A percentile compares a stretch with the other conserved stretches of the same genome.
Evolutionary conservation across 768 basidiomycete genomes (phyloP).

Genomic region (Dacryopinax spathularia): DNA sequence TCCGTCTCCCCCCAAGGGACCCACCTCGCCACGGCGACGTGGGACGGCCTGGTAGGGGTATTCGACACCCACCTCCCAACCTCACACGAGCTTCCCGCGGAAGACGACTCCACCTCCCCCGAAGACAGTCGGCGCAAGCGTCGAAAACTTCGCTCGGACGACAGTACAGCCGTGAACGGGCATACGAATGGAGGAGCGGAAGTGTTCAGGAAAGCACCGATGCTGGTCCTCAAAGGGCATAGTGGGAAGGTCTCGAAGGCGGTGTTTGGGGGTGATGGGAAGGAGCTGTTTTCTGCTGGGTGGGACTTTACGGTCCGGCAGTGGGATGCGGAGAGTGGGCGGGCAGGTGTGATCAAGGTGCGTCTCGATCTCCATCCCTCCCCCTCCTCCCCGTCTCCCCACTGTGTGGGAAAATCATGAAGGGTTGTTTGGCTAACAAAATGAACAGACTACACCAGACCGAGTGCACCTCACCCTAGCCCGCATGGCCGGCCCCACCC

Average conservation of each 20-base stretch:
- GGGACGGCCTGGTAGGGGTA: constrained; percentile 75
- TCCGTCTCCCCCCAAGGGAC: constrained; percentile 39
- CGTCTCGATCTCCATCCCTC: constrained; percentile 7
- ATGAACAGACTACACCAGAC: neutral
- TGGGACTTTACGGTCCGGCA: constrained; percentile 80
- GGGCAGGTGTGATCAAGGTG: constrained; percentile 23
- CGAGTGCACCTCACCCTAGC: neutral
- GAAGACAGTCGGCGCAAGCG: constrained; percentile 47
- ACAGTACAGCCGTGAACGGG: constrained; percentile 19
- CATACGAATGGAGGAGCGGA: constrained; percentile 37
- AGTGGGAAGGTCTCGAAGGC: constrained; percentile 65
- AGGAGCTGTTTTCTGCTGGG: constrained; percentile 35
- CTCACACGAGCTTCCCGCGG: constrained; percentile 45
- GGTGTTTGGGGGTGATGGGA: constrained; percentile 34
- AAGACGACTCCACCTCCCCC: constrained; percentile 26
- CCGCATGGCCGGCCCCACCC: neutral
- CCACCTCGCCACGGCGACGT: constrained; percentile 66
- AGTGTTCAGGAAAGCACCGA: constrained; percentile 35
- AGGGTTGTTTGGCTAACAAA: constrained; percentile 11
- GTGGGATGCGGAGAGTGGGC: constrained; percentile 73
- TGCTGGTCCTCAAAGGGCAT: constrained; percentile 67
- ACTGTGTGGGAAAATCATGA: constrained; percentile 29
- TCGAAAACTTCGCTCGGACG: constrained; percentile 34
- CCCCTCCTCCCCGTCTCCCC: neutral
- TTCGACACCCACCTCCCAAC: constrained; percentile 56